Conservation (phyloP, 1,284 basidiomycete genomes). For the Paramarasmius palmivorus region DNA sequence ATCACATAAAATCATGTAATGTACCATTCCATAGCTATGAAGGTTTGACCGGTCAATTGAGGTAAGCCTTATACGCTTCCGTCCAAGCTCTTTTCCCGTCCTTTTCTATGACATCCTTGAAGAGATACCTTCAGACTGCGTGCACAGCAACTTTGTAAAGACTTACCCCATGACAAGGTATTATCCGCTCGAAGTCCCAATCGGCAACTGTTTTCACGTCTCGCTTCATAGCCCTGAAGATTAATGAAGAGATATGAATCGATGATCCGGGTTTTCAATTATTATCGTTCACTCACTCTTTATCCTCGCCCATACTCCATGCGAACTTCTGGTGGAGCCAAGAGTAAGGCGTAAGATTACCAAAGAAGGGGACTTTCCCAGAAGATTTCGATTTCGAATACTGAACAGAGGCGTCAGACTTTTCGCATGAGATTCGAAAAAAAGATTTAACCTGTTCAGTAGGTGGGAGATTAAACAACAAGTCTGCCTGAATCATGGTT, state of each 20-base stretch:
- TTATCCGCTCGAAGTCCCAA: slow-evolving; percentile 2
- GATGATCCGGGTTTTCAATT: background rate
- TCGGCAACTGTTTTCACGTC: slow-evolving; percentile 39
- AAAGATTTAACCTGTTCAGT: slow-evolving; percentile 70
- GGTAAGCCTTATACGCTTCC: slow-evolving; percentile 36
- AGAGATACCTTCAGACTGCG: too few species aligned
- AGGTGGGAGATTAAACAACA: slow-evolving; percentile 87
- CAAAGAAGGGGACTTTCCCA: slow-evolving; percentile 45
- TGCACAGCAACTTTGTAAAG: too few species aligned
- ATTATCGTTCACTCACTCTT: slow-evolving; percentile 47
- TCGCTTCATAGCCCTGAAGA: slow-evolving; percentile 66
- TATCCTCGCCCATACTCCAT: slow-evolving; percentile 53
- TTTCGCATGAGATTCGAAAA: background rate
- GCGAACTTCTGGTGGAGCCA: slow-evolving; percentile 60
- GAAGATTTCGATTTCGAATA: slow-evolving; percentile 55
- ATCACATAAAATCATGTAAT: too few species aligned
- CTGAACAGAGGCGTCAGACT: background rate
- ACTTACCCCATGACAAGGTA: background rate
- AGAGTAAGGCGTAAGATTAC: slow-evolving; percentile 57
- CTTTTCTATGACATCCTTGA: slow-evolving; percentile 77
- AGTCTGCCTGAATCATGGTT: slow-evolving; percentile 71
- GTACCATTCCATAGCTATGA: too few species aligned
- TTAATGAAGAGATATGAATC: background rate
- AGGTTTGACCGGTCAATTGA: too few species aligned
- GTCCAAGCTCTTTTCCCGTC: slow-evolving; percentile 74